phyloP scores from a whole-genome alignment of 495 filamentous ascomycete genomes.

The Aspergillus hancockii region DNA sequence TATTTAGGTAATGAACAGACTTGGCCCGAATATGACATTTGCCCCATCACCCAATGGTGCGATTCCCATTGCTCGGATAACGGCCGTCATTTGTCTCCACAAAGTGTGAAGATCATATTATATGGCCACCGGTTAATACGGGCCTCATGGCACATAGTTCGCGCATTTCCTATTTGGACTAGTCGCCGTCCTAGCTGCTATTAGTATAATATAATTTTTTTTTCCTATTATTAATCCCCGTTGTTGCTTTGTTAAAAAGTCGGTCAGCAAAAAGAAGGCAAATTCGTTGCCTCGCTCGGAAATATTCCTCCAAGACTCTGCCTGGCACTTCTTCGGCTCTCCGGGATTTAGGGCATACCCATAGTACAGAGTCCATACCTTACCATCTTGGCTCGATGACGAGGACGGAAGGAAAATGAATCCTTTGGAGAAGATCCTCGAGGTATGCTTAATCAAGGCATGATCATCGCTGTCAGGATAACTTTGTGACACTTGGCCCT shows the following conservation, averaged over 20 bases:
- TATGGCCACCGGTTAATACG: background rate
- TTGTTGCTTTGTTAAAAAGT: background rate
- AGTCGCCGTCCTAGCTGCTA: background rate
- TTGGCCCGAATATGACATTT: background rate
- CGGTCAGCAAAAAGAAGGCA: background rate
- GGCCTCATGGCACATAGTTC: background rate
- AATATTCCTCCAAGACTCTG: background rate
- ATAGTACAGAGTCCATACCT: too few species aligned
- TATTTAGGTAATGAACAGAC: background rate
- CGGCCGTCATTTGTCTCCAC: background rate
- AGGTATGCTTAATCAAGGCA: background rate
- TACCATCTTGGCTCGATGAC: background rate
- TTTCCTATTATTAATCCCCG: background rate
- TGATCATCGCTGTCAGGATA: conserved; percentile 6
- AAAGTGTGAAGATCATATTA: background rate
- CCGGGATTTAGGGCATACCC: background rate
- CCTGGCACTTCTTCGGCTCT: background rate
- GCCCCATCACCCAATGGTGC: background rate
- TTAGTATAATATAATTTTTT: background rate
- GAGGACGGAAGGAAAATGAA: background rate
- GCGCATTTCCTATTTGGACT: background rate
- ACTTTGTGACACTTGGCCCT: conserved; percentile 1
- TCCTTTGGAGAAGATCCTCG: background rate
- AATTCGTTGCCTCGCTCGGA: background rate
- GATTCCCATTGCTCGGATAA: background rate